Evolutionary conservation across 192 early-diverging fungal species (phyloP).

Genomic region (Obelidium mucronatum): DNA sequence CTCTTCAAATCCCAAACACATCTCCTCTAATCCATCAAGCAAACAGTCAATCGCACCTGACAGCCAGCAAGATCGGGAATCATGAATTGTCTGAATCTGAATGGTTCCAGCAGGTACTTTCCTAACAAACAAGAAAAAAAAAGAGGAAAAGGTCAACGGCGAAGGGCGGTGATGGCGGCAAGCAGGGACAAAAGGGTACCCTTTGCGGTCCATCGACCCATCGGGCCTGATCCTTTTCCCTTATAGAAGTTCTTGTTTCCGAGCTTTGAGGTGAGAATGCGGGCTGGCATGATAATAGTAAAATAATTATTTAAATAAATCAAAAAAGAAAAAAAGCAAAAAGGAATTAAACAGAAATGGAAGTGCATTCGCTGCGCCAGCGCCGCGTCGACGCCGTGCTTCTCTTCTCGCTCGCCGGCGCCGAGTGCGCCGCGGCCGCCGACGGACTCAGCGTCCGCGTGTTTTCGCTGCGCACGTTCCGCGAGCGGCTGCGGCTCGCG

Average conservation of each 20-base stretch:
- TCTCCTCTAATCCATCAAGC: too few relatives aligned
- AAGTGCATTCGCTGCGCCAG: neutral
- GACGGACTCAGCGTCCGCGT: neutral
- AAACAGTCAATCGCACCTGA: conserved; percentile 38
- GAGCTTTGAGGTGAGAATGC: conserved; percentile 51
- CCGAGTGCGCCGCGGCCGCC: neutral
- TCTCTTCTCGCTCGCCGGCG: neutral
- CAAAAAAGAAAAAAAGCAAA: conserved; percentile 5
- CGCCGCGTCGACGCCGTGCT: conserved; percentile 1
- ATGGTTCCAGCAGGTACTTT: conserved; percentile 47
- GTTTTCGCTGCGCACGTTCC: neutral
- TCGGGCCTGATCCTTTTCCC: conserved; percentile 54
- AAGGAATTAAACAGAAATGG: neutral
- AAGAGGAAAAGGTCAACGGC: neutral
- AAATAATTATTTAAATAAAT: neutral
- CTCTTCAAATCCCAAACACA: too few relatives aligned
- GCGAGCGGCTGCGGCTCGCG: too few relatives aligned
- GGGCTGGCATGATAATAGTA: conserved; percentile 2
- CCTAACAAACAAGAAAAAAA: conserved; percentile 10
- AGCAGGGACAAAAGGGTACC: conserved; percentile 14
- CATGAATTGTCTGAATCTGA: conserved; percentile 43
- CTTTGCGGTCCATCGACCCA: conserved; percentile 55
- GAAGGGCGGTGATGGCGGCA: neutral
- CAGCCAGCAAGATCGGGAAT: conserved; percentile 41
- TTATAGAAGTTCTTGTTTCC: conserved; percentile 72